Evolutionary conservation across 371 early-diverging fungal genomes (phyloP).

Genomic region (Smittium culicis): DNA sequence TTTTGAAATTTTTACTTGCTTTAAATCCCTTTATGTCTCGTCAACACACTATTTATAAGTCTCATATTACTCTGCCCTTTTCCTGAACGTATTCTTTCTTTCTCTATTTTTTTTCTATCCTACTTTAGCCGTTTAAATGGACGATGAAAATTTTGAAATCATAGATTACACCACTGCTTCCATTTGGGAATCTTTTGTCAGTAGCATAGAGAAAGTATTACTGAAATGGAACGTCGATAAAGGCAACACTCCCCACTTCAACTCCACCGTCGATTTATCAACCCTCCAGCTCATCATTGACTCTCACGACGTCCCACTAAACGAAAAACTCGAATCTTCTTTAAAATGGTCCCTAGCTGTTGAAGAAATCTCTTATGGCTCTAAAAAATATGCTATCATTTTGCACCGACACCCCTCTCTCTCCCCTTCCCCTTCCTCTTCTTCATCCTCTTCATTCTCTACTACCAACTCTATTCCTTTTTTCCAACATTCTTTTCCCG

Average conservation of each 20-base stretch:
- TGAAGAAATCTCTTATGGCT: conserved; percentile 27
- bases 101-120: background rate
- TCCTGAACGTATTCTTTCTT: background rate
- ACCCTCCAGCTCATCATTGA: background rate
- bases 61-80: no score
- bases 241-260: conserved; percentile 35
- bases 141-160: conserved; percentile 52
- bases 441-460: background rate
- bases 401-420: conserved; percentile 35
- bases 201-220: conserved; percentile 40
- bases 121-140: no score
- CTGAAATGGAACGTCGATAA: conserved; percentile 39
- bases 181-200: conserved; percentile 43
- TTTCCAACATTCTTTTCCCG: conserved; percentile 17
- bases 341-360: conserved; percentile 11
- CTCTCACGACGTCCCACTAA: background rate
- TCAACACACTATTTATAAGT: no score
- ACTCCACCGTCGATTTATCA: conserved; percentile 2
- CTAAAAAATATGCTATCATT: conserved; percentile 31
- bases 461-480: background rate
- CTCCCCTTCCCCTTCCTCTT: background rate
- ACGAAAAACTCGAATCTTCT: background rate
- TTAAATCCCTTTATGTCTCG: no score
- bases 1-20: no score
- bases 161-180: conserved; percentile 59